Evolutionary conservation across 345 rosid genomes (phyloP), one percentile per base, ranked within the genome.

Genomic region (Populus simonii): DNA sequence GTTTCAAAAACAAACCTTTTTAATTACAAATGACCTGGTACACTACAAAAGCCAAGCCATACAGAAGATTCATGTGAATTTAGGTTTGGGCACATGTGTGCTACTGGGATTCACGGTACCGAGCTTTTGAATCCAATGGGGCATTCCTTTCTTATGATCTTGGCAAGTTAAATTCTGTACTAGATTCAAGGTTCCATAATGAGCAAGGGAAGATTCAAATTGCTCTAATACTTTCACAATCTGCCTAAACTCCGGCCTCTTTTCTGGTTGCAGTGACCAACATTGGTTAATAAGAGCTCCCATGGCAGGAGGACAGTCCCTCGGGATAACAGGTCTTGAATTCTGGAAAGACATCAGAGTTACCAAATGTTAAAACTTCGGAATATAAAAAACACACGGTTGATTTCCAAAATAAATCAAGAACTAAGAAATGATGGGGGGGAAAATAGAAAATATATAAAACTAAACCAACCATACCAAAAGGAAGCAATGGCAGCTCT

Each of bases 181-280:
- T 72, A 90, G 85, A 79, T 84, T 89, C 80, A 96, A 78, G 55
- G 88, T 88, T 41, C 99, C 99, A 41, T 93, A 89, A 35, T 65
- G 81, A n/a, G 88, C 89, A 45, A 89, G 86, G 0, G 98, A 92
- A 39, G 85, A 76, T 59, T 81, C 82, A 59, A 96, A 96, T 81
- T 92, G 90, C 87, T 96, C 97, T 74, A 96, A 84, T 25, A 91
- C 94, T 84, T 90, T 94, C 73, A 96, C 95, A 25, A 96, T 83
- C 86, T 96, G 99, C 93, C 95, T 87, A 85, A 93, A 96, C 82
- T 93, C 98, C 0, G 98, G 99, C 86, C 99, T 89, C 86, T 92
- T 93, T 23, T 91, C 98, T 8, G 99, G 91, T 23, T 91, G 87
- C 82, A 86, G 74, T 5, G 95, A 88, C 99, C 99, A 96, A 68